Percentiles rank a stretch among this genome's conserved stretches.
These are phyloP conservation scores for Micromonas commoda DNA, from an alignment of 139 green algal species.

Conservation along the genomic window DNA sequence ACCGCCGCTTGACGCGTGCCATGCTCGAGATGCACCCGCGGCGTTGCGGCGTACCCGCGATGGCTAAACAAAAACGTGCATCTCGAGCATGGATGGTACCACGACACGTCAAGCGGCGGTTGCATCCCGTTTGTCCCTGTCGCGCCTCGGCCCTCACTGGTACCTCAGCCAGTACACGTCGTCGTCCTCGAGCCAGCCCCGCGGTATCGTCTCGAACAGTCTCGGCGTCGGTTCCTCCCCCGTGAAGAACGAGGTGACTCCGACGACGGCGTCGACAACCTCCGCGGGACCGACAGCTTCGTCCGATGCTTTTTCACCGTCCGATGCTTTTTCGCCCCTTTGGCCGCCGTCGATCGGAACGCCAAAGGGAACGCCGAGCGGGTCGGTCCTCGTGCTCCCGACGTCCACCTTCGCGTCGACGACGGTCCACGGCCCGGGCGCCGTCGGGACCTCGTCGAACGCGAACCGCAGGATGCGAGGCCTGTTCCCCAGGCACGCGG, in stretches of 20 bases:
- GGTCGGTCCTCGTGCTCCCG: neutral
- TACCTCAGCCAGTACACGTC: neutral
- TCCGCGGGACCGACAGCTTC: neutral
- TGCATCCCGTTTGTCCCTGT: neutral
- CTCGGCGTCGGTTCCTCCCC: neutral
- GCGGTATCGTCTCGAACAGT: neutral
- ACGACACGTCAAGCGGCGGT: neutral
- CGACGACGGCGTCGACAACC: neutral
- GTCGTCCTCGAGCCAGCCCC: neutral
- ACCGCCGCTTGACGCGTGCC: too few relatives aligned
- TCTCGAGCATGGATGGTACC: too few relatives aligned
- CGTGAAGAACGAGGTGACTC: neutral
- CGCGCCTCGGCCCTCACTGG: neutral
- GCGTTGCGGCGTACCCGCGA: too few relatives aligned
- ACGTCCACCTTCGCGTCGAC: neutral
- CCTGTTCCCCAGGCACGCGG: neutral
- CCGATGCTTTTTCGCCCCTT: neutral
- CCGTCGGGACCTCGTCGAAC: neutral
- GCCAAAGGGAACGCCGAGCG: neutral
- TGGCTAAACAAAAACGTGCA: too few relatives aligned
- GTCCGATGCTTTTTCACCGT: neutral
- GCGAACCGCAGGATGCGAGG: neutral
- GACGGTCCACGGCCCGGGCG: neutral
- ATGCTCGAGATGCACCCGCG: too few relatives aligned
- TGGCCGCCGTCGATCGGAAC: too few relatives aligned